phyloP scores from a whole-genome alignment of 169 alveolate species.

The Plasmodium adleri region DNA sequence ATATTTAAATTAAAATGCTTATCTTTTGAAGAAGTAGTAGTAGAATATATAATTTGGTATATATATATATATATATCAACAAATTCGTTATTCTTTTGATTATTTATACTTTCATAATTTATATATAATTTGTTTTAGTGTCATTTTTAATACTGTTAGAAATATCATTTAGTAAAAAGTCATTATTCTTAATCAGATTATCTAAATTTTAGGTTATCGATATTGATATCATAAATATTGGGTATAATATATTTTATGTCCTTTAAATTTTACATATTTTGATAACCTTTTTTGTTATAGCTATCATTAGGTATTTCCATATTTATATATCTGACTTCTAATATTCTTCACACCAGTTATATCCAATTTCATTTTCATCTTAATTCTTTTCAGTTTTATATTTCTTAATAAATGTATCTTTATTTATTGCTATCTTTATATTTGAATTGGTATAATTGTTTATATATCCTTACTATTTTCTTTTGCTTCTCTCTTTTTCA shows the following conservation, averaged over 20 bases:
- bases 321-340: neutral
- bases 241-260: conserved; percentile 32
- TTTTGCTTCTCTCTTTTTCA: neutral
- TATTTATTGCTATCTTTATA: no score
- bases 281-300: neutral
- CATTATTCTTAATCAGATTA: conserved; percentile 10
- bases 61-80: conserved; percentile 4
- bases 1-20: conserved; percentile 45
- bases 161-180: conserved; percentile 17
- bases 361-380: neutral
- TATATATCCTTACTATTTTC: neutral
- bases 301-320: neutral
- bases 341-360: neutral
- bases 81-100: neutral
- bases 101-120: conserved; percentile 7
- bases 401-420: no score
- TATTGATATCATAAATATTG: conserved; percentile 18
- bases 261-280: conserved; percentile 5
- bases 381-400: neutral
- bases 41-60: neutral
- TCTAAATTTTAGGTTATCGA: conserved; percentile 21
- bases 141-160: conserved; percentile 12
- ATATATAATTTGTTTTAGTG: conserved; percentile 23
- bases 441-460: no score
- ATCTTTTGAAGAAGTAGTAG: conserved; percentile 4